phyloP scores from a whole-genome alignment of 768 basidiomycete species.

The Roridomyces roridus region DNA sequence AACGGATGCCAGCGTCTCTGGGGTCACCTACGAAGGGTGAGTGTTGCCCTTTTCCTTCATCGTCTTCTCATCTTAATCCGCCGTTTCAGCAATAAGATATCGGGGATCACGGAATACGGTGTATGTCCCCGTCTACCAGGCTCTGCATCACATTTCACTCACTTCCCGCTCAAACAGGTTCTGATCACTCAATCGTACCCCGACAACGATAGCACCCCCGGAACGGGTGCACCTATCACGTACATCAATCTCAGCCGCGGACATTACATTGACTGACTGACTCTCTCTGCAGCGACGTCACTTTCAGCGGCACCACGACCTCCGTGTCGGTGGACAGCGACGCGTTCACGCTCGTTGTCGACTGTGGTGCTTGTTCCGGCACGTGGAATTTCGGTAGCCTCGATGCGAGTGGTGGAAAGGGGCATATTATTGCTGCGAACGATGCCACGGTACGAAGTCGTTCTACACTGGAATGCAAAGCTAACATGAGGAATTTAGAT shows the following conservation, averaged over 20 bases:
- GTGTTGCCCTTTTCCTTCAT: background rate
- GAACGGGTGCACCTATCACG: conserved; percentile 46
- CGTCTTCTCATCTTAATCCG: background rate
- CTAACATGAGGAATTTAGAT: background rate
- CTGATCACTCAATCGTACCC: conserved; percentile 59
- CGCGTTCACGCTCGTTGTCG: conserved; percentile 43
- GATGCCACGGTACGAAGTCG: conserved; percentile 9
- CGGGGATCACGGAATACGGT: conserved; percentile 25
- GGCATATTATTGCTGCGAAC: conserved; percentile 24
- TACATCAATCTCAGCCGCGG: conserved; percentile 31
- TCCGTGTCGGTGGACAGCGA: conserved; percentile 36
- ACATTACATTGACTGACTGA: background rate
- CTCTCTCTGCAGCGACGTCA: conserved; percentile 31
- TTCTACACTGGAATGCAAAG: background rate
- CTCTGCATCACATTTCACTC: background rate
- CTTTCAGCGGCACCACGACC: conserved; percentile 40
- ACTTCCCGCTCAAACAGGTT: conserved; percentile 29
- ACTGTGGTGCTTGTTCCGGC: conserved; percentile 51
- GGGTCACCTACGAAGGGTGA: conserved; percentile 5
- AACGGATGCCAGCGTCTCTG: conserved; percentile 1
- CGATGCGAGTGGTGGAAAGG: conserved; percentile 43
- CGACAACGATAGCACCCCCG: conserved; percentile 44
- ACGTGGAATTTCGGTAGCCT: conserved; percentile 52
- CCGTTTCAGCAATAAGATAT: conserved; percentile 6
- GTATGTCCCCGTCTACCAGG: conserved; percentile 20